These are phyloP conservation scores for Heterobasidion irregulare DNA, from an alignment of 1,284 basidiomycete genomes.

Conservation along the genomic window DNA sequence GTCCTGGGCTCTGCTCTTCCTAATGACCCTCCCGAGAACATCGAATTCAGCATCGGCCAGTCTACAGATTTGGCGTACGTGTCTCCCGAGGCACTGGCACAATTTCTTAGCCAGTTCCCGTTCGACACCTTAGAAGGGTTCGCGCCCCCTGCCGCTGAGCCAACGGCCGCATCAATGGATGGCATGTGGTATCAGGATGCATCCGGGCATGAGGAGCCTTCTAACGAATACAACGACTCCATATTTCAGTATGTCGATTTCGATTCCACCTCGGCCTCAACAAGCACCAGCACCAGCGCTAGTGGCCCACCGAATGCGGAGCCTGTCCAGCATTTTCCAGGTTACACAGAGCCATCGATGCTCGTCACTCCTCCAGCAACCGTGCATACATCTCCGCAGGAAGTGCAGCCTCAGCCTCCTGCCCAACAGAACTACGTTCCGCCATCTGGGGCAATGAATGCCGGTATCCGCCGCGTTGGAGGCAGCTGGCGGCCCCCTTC, in stretches of 20 bases:
- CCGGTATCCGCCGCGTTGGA: conserved; percentile 41
- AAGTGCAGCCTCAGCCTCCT: not conserved
- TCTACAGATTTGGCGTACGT: not conserved
- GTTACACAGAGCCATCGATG: not conserved
- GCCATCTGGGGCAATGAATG: conserved; percentile 41
- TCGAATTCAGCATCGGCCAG: conserved; percentile 1
- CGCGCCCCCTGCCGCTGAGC: not conserved
- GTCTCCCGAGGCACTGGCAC: not conserved
- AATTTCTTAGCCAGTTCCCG: not conserved
- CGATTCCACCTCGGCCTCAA: not conserved
- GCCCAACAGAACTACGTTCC: conserved; percentile 32
- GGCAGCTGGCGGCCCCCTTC: conserved; percentile 37
- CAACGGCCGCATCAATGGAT: not conserved
- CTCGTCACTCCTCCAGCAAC: not conserved
- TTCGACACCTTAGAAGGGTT: not conserved
- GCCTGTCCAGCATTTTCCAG: not conserved
- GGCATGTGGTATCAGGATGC: not conserved
- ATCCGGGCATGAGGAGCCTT: not conserved
- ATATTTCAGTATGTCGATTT: not conserved
- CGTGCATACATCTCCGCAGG: too few species aligned
- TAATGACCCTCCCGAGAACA: not conserved
- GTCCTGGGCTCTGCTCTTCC: not conserved
- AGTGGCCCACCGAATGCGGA: not conserved
- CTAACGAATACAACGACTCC: not conserved
- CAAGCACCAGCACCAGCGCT: too few species aligned